Conservation (phyloP, 2,329 filamentous ascomycete genomes). For the Stachybotrys chlorohalonatus region DNA sequence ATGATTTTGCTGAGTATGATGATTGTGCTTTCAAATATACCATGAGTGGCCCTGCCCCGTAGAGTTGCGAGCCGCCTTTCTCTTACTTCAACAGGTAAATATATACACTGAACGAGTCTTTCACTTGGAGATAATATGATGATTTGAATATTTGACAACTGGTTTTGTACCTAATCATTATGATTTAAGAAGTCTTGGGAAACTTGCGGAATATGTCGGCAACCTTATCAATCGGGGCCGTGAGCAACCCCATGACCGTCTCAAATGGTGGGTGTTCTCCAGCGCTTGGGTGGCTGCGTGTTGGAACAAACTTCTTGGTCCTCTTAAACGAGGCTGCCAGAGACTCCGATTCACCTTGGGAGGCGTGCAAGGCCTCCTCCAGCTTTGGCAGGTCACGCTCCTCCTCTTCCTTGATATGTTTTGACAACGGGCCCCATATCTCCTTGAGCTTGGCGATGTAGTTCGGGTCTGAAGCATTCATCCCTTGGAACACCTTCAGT, state of each 20-base stretch:
- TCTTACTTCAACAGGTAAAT: no score
- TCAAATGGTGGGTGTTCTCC: slow-evolving; percentile 47
- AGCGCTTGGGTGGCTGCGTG: slow-evolving; percentile 39
- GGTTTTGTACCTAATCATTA: no score
- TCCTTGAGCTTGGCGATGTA: slow-evolving; percentile 33
- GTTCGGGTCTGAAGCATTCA: slow-evolving; percentile 26
- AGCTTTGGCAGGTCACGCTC: slow-evolving; percentile 36
- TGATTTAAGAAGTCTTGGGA: slow-evolving; percentile 15
- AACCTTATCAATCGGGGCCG: slow-evolving; percentile 47
- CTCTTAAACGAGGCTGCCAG: slow-evolving; percentile 34
- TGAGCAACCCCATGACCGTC: slow-evolving; percentile 41
- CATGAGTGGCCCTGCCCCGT: no score
- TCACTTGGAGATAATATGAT: no score
- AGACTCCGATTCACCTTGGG: slow-evolving; percentile 20
- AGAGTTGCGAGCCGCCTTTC: no score
- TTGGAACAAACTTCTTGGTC: slow-evolving; percentile 45
- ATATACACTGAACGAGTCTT: no score
- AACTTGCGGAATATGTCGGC: slow-evolving; percentile 47
- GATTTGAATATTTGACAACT: no score
- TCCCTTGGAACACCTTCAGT: slow-evolving; percentile 38
- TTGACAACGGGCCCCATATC: slow-evolving; percentile 31
- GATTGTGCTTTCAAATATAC: no score
- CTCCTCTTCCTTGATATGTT: slow-evolving; percentile 44
- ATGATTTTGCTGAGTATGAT: no score
- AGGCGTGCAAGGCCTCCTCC: slow-evolving; percentile 27